phyloP scores from a whole-genome alignment of 371 early-diverging fungal genomes.

The Mucor racemosus region DNA sequence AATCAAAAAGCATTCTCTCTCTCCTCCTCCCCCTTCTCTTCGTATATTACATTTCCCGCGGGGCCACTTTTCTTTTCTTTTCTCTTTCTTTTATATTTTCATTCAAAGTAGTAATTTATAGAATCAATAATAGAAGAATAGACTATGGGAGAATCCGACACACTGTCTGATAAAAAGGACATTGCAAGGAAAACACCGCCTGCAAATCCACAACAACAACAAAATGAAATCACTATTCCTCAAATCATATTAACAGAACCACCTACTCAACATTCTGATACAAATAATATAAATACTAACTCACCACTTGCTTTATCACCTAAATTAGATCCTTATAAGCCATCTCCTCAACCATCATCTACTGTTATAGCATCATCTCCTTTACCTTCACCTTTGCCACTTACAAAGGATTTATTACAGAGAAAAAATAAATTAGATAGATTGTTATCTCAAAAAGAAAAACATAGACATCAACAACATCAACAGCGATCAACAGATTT shows the following conservation, averaged over 20 bases:
- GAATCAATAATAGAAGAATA: background rate
- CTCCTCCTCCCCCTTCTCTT: no score
- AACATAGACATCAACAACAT: background rate
- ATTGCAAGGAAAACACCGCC: slow-evolving; percentile 6
- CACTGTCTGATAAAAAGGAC: slow-evolving; percentile 11
- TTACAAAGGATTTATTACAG: slow-evolving; percentile 49
- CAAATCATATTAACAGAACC: slow-evolving; percentile 47
- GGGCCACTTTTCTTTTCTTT: background rate
- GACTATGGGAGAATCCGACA: slow-evolving; percentile 5
- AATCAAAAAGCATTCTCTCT: background rate
- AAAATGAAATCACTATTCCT: slow-evolving; percentile 27
- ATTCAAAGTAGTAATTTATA: background rate
- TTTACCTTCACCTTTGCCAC: slow-evolving; percentile 34
- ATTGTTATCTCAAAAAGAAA: slow-evolving; percentile 29
- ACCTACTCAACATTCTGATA: slow-evolving; percentile 7
- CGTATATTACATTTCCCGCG: background rate
- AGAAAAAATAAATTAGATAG: slow-evolving; percentile 51
- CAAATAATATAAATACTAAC: background rate
- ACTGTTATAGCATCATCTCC: background rate
- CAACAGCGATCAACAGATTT: slow-evolving; percentile 8
- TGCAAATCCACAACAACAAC: background rate
- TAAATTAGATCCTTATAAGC: slow-evolving; percentile 10
- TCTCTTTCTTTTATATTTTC: background rate
- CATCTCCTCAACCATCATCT: background rate
- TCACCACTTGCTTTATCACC: slow-evolving; percentile 14